Evolutionary conservation across 495 filamentous ascomycete genomes (phyloP).

Genomic region (Cairneyella variabilis): DNA sequence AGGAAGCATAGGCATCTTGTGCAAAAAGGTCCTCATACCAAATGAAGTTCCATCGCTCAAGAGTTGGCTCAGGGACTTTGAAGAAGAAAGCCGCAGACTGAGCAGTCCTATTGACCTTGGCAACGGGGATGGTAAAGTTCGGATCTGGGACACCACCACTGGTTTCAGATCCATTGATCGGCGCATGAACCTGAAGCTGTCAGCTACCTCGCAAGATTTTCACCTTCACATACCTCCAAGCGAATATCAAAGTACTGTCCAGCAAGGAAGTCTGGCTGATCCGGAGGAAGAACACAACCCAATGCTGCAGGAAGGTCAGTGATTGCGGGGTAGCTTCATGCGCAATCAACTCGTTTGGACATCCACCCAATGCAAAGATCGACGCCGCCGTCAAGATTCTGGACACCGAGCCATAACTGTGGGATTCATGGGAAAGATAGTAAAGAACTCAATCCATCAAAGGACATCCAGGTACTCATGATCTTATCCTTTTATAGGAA

Average conservation of each 20-base stretch:
- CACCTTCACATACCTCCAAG: slow-evolving; percentile 48
- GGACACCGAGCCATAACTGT: slow-evolving; percentile 9
- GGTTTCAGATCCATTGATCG: slow-evolving; percentile 70
- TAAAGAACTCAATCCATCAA: too few relatives aligned
- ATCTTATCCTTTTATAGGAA: too few relatives aligned
- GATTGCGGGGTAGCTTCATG: not conserved
- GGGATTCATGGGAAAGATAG: too few relatives aligned
- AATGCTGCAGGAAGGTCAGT: slow-evolving; percentile 31
- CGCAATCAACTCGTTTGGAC: slow-evolving; percentile 38
- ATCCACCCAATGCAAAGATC: slow-evolving; percentile 47
- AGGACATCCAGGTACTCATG: too few relatives aligned
- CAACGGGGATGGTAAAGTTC: slow-evolving; percentile 64
- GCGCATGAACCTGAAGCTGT: slow-evolving; percentile 53
- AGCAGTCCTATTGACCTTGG: slow-evolving; percentile 47
- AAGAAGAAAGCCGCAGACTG: slow-evolving; percentile 56
- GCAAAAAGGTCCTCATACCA: slow-evolving; percentile 76
- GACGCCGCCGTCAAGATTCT: slow-evolving; percentile 4
- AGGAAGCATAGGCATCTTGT: slow-evolving; percentile 55
- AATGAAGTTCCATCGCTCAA: slow-evolving; percentile 68
- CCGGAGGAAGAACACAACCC: slow-evolving; percentile 72
- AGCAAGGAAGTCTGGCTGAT: slow-evolving; percentile 69
- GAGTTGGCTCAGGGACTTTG: slow-evolving; percentile 43
- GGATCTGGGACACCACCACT: slow-evolving; percentile 56
- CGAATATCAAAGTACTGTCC: slow-evolving; percentile 75
- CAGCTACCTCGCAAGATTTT: too few relatives aligned